Base-by-base conservation (phyloP, 1,139 yeast genomes). In the Hyphopichia burtonii region DNA sequence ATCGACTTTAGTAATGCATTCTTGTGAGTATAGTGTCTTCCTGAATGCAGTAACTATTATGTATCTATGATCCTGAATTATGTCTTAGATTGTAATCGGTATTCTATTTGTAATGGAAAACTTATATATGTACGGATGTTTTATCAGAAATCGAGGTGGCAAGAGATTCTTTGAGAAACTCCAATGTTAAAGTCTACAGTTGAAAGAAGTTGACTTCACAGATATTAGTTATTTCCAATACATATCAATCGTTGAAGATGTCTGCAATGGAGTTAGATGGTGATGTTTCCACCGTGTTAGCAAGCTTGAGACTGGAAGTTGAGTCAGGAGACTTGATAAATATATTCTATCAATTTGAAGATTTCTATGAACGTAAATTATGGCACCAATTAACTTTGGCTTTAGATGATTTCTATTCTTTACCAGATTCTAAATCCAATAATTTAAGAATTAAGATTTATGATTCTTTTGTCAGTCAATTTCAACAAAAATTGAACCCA, bases 301-400 rank as follows among this genome's bases (percentile, higher is more conserved):
- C 85, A 36, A 75, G 83, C 3, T 71, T 91, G 44, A 79, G 96
- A 46, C 76, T 77, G 61, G 87, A 84, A 56, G 74, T 82, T 8
- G 87, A 83, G 43, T 74, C 81, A 1, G 81, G 83, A 34, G 79
- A 87, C 34, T 60, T 80, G 36, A 75, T 79, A n/a, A 77, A 82
- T 34, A 66, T 81, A 36, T 78, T 86, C 53, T 84, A 83, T 57
- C 82, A 84, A 44, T 78, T 93, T 59, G 98, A 91, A 59, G 96
- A 90, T 55, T 74, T 74, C 48, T 87, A 89, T 67, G 97, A 91
- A 60, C 77, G 96, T 54, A 89, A 88, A 71, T 74, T 79, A 55
- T 80, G 83, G 83, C 80, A 73, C 58, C 96, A 88, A 67, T 77
- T 93, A 58, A 88, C 97, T 2, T 78, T 80, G 47, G 66, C 80